Base-by-base conservation (phyloP, 805 yeast genomes). In the Cyberlindnera americana region DNA sequence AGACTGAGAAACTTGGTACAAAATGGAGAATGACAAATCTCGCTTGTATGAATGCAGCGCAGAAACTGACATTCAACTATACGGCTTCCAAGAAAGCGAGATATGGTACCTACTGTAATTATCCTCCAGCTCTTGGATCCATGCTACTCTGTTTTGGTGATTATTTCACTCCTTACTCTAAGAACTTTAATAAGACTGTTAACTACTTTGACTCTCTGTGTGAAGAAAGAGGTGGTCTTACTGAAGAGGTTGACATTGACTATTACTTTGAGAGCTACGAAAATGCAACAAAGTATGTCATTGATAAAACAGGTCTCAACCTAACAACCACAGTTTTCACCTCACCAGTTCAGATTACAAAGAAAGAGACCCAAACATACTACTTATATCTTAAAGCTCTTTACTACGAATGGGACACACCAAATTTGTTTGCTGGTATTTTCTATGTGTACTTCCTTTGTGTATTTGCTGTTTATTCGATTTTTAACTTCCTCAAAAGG, bases 391-490 rank as follows among this genome's bases (percentile, higher is more conserved):
- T 35, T 13, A 13, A 33, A 13, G 24, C 14, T 3, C 3, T 19
- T 5, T 40, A 46, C 25, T 49, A 40, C 33, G 41, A 53, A 22
- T 43, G 44, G 36, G 55, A 50, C 30, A 19, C 25, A 10, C 40
- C 44, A 15, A 38, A 36, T 7, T 5, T 32, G 3, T 45, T 49
- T 62, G 57, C 50, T 11, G 62, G 59, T 33, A 62, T 59, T 4
- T 47, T 69, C 21, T 44, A 62, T 33, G 53, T 56, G 7, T 72
- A 60, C 48, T 72, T 72, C 63, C 57, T 59, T 13, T 13, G 62
- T 2, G 58, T 70, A 1, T 52, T 72, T 48, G 10, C 68, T 0
- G 27, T 65, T 16, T 62, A 66, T 22, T 59, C 64, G 13, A 16
- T 55, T 6, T 49, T 47, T 50, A 65, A 66, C 37, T 60, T 40